phyloP scores from a whole-genome alignment of 2,329 filamentous ascomycete species.

The Samsoniella hepiali region DNA sequence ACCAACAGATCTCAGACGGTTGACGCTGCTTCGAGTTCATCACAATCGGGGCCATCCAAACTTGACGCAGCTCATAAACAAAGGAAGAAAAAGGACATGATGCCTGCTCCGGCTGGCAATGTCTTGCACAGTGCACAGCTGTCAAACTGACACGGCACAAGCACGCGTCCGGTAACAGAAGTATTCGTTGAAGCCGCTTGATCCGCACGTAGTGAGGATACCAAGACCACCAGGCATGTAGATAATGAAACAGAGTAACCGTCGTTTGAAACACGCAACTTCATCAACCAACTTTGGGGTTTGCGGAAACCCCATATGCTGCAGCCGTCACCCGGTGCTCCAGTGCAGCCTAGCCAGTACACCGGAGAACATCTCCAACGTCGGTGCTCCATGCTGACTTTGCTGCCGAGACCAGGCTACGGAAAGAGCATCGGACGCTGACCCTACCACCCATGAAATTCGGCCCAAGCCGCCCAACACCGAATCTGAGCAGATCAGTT shows the following conservation, averaged over 20 bases:
- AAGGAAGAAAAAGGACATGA: constrained; percentile 24
- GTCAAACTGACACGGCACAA: background rate
- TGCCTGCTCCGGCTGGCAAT: constrained; percentile 4
- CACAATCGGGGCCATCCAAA: constrained; percentile 19
- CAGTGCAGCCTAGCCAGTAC: background rate
- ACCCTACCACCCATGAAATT: constrained; percentile 3
- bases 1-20: constrained; percentile 14
- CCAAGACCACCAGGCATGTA: constrained; percentile 7
- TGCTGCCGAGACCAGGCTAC: background rate
- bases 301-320: background rate
- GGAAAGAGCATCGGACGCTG: constrained; percentile 1
- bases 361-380: background rate
- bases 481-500: background rate
- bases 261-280: constrained; percentile 15
- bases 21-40: constrained; percentile 15
- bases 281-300: constrained; percentile 8
- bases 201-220: constrained; percentile 7
- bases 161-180: background rate
- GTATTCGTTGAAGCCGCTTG: constrained; percentile 1
- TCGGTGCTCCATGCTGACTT: constrained; percentile 3
- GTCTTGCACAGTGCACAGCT: background rate
- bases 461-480: constrained; percentile 4
- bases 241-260: constrained; percentile 18
- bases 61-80: constrained; percentile 20
- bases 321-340: background rate